Percentiles rank a stretch among this genome's conserved stretches.
Conservation (phyloP, 176 grass and related monocot genomes). For the Lolium multiflorum region DNA sequence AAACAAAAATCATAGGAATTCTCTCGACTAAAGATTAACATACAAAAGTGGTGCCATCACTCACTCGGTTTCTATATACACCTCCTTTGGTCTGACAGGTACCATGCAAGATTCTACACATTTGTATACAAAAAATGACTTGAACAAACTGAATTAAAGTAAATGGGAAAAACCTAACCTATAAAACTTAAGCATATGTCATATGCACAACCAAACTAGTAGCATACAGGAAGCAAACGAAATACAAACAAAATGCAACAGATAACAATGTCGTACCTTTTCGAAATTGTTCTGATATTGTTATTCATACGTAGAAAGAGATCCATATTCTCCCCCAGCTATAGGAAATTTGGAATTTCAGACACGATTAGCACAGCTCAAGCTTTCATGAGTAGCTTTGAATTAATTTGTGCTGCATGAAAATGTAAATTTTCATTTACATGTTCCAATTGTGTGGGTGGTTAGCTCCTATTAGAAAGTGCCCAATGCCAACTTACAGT, state of each 20-base stretch:
- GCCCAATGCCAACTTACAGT: neutral
- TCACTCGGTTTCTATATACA: constrained; percentile 32
- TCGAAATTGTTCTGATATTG: constrained; percentile 72
- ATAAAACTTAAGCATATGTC: neutral
- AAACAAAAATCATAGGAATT: neutral
- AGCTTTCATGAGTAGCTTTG: constrained; percentile 39
- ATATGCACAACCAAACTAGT: constrained; percentile 12
- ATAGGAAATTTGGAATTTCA: constrained; percentile 41
- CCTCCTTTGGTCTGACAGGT: neutral
- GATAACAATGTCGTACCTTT: constrained; percentile 57
- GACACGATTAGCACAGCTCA: constrained; percentile 34
- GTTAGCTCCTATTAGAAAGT: neutral
- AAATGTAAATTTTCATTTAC: constrained; percentile 37
- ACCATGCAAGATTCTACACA: constrained; percentile 29
- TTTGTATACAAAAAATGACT: constrained; percentile 14
- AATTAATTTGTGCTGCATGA: constrained; percentile 27
- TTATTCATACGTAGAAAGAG: constrained; percentile 64
- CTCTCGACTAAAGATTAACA: neutral
- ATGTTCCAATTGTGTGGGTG: constrained; percentile 28
- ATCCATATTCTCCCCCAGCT: constrained; percentile 59
- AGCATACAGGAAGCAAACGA: neutral
- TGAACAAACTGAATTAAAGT: constrained; percentile 23
- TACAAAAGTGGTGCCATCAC: constrained; percentile 21
- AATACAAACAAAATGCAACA: constrained; percentile 27
- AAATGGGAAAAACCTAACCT: neutral